phyloP scores from a whole-genome alignment of 2,329 filamentous ascomycete species.

The Metarhizium guizhouense region DNA sequence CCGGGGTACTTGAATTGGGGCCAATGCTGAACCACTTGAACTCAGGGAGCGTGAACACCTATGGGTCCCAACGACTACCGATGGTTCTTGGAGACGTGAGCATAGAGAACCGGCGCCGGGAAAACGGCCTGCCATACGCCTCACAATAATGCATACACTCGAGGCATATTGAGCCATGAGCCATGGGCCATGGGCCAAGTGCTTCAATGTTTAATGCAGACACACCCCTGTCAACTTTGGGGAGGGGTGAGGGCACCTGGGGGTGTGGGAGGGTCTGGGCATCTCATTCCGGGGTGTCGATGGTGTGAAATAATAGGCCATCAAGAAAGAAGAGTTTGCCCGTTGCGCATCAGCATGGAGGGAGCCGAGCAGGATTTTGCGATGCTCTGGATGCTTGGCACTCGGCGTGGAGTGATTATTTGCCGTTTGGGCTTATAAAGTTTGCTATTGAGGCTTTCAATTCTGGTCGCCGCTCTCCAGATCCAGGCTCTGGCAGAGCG shows the following conservation, averaged over 20 bases:
- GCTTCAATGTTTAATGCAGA: not conserved
- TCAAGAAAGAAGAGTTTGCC: not conserved
- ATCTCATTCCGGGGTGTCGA: slow-evolving; percentile 4
- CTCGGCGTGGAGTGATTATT: slow-evolving; percentile 1
- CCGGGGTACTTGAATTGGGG: slow-evolving; percentile 5
- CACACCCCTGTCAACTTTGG: slow-evolving; percentile 1
- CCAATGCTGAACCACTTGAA: slow-evolving; percentile 1
- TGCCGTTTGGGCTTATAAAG: not conserved
- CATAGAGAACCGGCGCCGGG: slow-evolving; percentile 2
- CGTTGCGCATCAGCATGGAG: not conserved
- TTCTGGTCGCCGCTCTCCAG: not conserved
- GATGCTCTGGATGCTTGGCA: not conserved
- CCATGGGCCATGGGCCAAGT: not conserved
- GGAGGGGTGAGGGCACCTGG: not conserved
- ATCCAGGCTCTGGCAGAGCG: too few species aligned
- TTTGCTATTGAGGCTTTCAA: not conserved
- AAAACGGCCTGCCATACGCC: not conserved
- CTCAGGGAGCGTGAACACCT: slow-evolving; percentile 2
- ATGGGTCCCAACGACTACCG: slow-evolving; percentile 4
- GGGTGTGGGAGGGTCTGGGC: slow-evolving; percentile 1
- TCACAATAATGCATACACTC: not conserved
- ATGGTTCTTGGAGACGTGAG: slow-evolving; percentile 5
- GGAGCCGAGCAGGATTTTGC: not conserved
- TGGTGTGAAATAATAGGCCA: not conserved
- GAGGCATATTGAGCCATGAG: not conserved